These are phyloP conservation scores for Clavispora santaluciae DNA, from an alignment of 805 yeast genomes.

Conservation along the genomic window DNA sequence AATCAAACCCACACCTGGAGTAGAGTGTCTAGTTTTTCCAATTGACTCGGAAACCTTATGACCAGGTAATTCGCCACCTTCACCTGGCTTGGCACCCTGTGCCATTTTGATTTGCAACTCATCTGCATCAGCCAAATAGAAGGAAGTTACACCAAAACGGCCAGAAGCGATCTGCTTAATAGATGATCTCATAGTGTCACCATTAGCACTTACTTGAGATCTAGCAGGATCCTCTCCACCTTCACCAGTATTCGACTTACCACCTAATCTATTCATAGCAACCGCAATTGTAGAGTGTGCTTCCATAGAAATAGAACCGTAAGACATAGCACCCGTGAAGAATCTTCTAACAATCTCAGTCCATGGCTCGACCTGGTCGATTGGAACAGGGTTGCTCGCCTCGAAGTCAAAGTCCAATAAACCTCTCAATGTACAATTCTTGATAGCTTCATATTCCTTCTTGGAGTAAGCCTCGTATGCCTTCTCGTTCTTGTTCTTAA, in stretches of 20 bases:
- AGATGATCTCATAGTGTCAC: conserved; percentile 98
- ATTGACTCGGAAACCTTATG: conserved; percentile 83
- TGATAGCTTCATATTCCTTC: conserved; percentile 87
- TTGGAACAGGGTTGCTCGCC: conserved; percentile 68
- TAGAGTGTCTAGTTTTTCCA: conserved; percentile 94
- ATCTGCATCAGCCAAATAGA: conserved; percentile 92
- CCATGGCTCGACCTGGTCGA: conserved; percentile 99
- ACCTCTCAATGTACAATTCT: conserved; percentile 91
- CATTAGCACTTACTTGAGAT: conserved; percentile 71
- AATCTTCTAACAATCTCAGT: conserved; percentile 96
- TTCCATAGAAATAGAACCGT: conserved; percentile 98
- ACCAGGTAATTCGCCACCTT: conserved; percentile 98
- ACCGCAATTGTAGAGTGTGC: conserved; percentile 97
- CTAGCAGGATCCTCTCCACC: conserved; percentile 98
- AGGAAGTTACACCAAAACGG: conserved; percentile 95
- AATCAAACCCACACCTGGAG: conserved; percentile 93
- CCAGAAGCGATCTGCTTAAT: conserved; percentile 98
- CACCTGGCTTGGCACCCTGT: conserved; percentile 99
- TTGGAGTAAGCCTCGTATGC: conserved; percentile 89
- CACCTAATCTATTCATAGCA: conserved; percentile 97
- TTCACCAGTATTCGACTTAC: conserved; percentile 97
- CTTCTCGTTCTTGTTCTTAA: conserved; percentile 88
- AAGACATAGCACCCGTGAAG: conserved; percentile 99
- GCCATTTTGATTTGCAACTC: conserved; percentile 98
- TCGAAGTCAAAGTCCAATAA: conserved; percentile 85